Evolutionary conservation across 495 filamentous ascomycete species (phyloP), one percentile per base, ranked within the genome.

Genomic region (Mycothermus thermophilus): DNA sequence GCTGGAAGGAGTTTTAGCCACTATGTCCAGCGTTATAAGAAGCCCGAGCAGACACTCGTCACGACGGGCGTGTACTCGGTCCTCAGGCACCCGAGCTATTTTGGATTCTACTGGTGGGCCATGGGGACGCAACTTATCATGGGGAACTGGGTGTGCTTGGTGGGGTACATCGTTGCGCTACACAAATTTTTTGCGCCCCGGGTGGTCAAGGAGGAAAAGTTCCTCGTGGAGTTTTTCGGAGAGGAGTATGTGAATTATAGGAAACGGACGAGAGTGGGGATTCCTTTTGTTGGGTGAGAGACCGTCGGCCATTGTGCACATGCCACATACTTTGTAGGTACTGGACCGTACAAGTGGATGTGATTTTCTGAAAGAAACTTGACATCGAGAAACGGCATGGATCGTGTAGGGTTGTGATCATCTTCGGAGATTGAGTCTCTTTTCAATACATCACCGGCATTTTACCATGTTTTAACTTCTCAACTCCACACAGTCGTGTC

Each of bases 91-190:
- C 90, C 90, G 31, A 77, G 75, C 27, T 97, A 97, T 52, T 95
- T 95, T 58, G 90, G 90, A 1, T 97, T 92, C 59, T 97, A 93
- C 52, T 96, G 84, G 79, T 97, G 86, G 87, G 85, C 79, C 0
- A 37, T 96, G n/a, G 90, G 90, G 1, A 93, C 84, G 25, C 90
- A 97, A 65, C 45, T 96, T 35, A 74, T 92, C 18, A 62, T 94
- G 37, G 87, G 88, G 21, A 97, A 97, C 61, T 54, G 66, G 10
- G 47, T 92, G 1, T 88, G 85, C 48, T 71, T 87, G 13, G 42
- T 78, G 14, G 78, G 56, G 16, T 95, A 92, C 67, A 57, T 72
- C 3, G 45, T 72, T 15, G 77, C 88, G 13, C 50, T 96, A 48
- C 93, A 82, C 82, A 66, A 58, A 37, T 97, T 97, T 54, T 97